Percentiles rank a stretch among this genome's conserved stretches.
phyloP scores from a whole-genome alignment of 768 basidiomycete species.

The Pisolithus tinctorius region DNA sequence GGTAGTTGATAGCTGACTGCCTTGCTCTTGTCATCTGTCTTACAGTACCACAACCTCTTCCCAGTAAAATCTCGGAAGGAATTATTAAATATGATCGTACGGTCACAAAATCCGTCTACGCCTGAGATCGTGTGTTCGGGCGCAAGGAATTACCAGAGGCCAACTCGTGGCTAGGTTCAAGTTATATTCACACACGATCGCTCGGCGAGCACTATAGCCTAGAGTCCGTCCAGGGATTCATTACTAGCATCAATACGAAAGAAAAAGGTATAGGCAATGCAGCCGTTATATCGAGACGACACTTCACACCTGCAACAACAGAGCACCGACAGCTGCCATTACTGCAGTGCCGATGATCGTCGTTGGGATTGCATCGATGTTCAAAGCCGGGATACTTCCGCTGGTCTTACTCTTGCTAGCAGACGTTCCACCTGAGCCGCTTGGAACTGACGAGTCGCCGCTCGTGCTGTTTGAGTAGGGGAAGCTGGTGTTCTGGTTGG shows the following conservation, averaged over 20 bases:
- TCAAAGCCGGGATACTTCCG: conserved; percentile 5
- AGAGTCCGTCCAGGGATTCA: not conserved
- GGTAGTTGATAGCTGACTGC: too few relatives aligned
- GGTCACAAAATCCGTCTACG: too few relatives aligned
- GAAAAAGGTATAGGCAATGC: not conserved
- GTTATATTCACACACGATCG: too few relatives aligned
- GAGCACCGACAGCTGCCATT: conserved; percentile 7
- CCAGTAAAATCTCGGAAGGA: too few relatives aligned
- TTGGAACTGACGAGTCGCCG: conserved; percentile 8
- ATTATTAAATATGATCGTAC: too few relatives aligned
- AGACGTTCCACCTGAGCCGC: conserved; percentile 2
- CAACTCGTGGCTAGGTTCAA: too few relatives aligned
- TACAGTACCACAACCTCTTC: too few relatives aligned
- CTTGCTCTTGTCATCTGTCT: too few relatives aligned
- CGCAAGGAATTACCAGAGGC: too few relatives aligned
- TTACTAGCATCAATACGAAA: not conserved
- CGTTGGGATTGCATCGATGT: conserved; percentile 9
- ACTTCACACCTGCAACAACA: conserved; percentile 7
- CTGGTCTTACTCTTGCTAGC: conserved; percentile 2
- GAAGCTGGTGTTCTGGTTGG: conserved; percentile 65
- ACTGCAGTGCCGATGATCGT: conserved; percentile 7
- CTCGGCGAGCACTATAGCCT: too few relatives aligned
- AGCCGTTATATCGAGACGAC: too few relatives aligned
- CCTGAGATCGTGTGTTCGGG: too few relatives aligned
- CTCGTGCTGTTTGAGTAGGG: conserved; percentile 38